Conservation (phyloP, 2,329 filamentous ascomycete genomes). For the Bipolaris sorokiniana region DNA sequence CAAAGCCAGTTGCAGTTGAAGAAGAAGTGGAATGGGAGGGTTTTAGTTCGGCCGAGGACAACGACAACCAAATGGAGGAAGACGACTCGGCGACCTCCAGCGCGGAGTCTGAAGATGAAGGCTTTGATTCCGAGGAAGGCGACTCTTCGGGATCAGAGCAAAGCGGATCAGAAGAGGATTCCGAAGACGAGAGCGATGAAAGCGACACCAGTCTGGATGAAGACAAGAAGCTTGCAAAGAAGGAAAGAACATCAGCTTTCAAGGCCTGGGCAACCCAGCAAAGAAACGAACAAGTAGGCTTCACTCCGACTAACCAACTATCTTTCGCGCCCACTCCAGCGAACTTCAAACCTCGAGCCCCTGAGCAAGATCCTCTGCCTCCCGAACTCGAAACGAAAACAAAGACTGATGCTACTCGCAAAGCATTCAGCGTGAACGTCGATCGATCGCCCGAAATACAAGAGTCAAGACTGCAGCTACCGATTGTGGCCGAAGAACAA, state of each 20-base stretch:
- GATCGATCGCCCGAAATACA: slow-evolving; percentile 75
- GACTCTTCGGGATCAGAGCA: slow-evolving; percentile 26
- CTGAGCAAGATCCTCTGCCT: slow-evolving; percentile 74
- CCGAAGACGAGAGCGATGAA: slow-evolving; percentile 45
- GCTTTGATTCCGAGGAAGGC: slow-evolving; percentile 7
- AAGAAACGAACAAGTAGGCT: slow-evolving; percentile 81
- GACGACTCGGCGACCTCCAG: slow-evolving; percentile 16
- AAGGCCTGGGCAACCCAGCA: slow-evolving; percentile 91
- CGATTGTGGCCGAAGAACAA: slow-evolving; percentile 93
- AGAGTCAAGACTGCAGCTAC: slow-evolving; percentile 76
- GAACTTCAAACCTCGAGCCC: slow-evolving; percentile 70
- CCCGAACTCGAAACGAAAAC: slow-evolving; percentile 67
- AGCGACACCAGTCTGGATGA: slow-evolving; percentile 43
- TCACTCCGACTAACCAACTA: slow-evolving; percentile 57
- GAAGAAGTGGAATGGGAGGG: slow-evolving; percentile 67
- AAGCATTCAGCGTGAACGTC: slow-evolving; percentile 77
- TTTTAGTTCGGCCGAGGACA: slow-evolving; percentile 59
- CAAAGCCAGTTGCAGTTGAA: slow-evolving; percentile 41
- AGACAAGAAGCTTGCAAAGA: slow-evolving; percentile 49
- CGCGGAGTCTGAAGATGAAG: slow-evolving; percentile 18
- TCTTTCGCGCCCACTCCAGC: slow-evolving; percentile 58
- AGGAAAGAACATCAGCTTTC: slow-evolving; percentile 71
- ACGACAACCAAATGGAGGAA: slow-evolving; percentile 33
- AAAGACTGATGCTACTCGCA: slow-evolving; percentile 64
- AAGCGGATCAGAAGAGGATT: slow-evolving; percentile 25